phyloP scores from a whole-genome alignment of 352 stramenopile species.

The Globisporangium middletonii region DNA sequence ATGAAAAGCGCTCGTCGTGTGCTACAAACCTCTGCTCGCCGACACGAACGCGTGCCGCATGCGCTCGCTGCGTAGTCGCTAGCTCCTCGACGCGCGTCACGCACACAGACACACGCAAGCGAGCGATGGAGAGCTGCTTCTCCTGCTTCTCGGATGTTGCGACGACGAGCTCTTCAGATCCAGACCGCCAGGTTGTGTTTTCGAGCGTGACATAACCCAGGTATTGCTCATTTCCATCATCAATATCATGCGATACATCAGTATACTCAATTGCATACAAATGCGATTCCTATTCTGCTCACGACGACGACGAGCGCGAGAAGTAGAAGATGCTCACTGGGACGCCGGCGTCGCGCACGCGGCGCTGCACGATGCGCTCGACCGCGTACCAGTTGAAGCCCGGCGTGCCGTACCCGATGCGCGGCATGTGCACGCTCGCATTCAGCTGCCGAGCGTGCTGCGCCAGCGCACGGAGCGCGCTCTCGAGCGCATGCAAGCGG shows the following conservation, averaged over 20 bases:
- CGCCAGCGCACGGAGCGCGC: constrained; percentile 34
- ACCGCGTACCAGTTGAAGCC: constrained; percentile 83
- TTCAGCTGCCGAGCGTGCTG: constrained; percentile 23
- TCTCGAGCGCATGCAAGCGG: constrained; percentile 56
- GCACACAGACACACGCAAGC: neutral
- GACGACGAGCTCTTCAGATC: too few relatives aligned
- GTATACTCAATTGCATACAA: neutral
- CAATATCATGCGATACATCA: too few relatives aligned
- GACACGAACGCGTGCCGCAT: constrained; percentile 8
- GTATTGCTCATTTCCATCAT: too few relatives aligned
- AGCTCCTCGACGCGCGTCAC: neutral
- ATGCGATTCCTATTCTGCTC: neutral
- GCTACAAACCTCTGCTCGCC: constrained; percentile 1
- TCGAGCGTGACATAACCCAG: too few relatives aligned
- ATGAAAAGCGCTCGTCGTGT: too few relatives aligned
- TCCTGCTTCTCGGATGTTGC: too few relatives aligned
- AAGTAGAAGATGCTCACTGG: constrained; percentile 73
- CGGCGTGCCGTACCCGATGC: constrained; percentile 70
- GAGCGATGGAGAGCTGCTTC: too few relatives aligned
- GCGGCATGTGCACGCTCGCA: constrained; percentile 67
- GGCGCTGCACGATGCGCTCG: constrained; percentile 61
- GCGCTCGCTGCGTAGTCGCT: neutral
- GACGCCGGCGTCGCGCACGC: constrained; percentile 47
- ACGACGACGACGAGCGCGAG: constrained; percentile 3
- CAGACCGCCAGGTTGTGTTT: too few relatives aligned